Evolutionary conservation across 257 asterid species (phyloP).

Genomic region (Fraxinus cuspidata): DNA sequence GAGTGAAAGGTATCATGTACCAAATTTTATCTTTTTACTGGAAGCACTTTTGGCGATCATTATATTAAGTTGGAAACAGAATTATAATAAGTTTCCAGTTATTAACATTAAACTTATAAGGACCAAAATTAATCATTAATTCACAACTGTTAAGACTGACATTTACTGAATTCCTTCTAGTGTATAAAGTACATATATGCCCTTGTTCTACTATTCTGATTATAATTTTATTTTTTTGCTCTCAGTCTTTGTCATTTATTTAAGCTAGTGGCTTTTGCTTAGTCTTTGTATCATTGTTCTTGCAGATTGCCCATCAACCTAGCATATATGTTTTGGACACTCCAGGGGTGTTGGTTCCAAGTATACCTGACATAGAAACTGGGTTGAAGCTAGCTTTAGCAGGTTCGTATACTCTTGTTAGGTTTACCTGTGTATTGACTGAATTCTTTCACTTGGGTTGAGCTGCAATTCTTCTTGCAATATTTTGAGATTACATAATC

Average conservation of each 20-base stretch:
- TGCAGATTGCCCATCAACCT: conserved; percentile 89
- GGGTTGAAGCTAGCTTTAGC: conserved; percentile 91
- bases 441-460: conserved; percentile 4
- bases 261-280: neutral
- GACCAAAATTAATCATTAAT: neutral
- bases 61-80: neutral
- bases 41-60: neutral
- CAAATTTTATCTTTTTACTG: neutral
- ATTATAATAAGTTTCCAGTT: neutral
- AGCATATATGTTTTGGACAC: conserved; percentile 92
- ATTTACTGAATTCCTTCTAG: conserved; percentile 6
- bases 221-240: neutral
- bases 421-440: neutral
- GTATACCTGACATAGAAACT: conserved; percentile 79
- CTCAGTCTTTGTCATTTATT: neutral
- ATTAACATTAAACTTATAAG: neutral
- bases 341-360: conserved; percentile 94
- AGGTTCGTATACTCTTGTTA: conserved; percentile 43
- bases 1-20: neutral
- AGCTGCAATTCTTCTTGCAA: neutral
- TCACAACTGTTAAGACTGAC: neutral
- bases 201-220: neutral
- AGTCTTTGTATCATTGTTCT: conserved; percentile 11
- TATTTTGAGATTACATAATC: neutral
- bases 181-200: neutral